Conservation (phyloP, 2,329 filamentous ascomycete genomes). For the Metarhizium guizhouense region DNA sequence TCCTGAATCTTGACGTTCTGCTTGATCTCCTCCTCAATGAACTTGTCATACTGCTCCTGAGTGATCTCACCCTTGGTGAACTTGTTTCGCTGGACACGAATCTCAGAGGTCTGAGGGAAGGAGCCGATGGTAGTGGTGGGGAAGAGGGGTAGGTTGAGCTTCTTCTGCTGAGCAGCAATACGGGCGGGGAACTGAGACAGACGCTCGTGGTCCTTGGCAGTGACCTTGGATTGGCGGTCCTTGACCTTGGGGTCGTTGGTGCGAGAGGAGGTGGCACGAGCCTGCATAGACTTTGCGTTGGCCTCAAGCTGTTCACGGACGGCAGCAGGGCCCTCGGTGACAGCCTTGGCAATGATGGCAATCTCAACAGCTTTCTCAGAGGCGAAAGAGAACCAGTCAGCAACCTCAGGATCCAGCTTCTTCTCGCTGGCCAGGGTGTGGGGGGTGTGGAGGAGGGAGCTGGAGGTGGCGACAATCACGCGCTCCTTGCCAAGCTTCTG, state of each 20-base stretch:
- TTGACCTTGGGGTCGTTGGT: conserved; percentile 98
- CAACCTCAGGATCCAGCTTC: conserved; percentile 89
- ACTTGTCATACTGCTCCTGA: conserved; percentile 86
- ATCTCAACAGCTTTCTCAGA: conserved; percentile 90
- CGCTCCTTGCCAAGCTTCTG: conserved; percentile 96
- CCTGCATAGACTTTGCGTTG: conserved; percentile 89
- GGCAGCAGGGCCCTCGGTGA: conserved; percentile 81
- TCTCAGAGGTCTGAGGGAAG: conserved; percentile 99
- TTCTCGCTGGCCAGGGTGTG: conserved; percentile 98
- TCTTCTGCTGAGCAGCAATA: conserved; percentile 81
- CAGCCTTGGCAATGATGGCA: conserved; percentile 89
- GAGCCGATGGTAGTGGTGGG: conserved; percentile 98
- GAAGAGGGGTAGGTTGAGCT: conserved; percentile 92
- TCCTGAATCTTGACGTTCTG: conserved; percentile 95
- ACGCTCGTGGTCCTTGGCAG: conserved; percentile 78
- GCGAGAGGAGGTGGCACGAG: conserved; percentile 82
- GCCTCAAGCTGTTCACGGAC: conserved; percentile 87
- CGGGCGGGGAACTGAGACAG: conserved; percentile 80
- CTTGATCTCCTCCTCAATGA: conserved; percentile 98
- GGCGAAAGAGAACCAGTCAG: conserved; percentile 98
- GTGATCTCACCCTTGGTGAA: conserved; percentile 98
- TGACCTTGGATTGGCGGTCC: conserved; percentile 87
- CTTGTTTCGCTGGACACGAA: conserved; percentile 93
- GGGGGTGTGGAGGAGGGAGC: conserved; percentile 95
- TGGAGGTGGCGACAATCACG: conserved; percentile 93